Evolutionary conservation across 148 eudicot genomes (phyloP).

Genomic region (Arctostaphylos glauca): DNA sequence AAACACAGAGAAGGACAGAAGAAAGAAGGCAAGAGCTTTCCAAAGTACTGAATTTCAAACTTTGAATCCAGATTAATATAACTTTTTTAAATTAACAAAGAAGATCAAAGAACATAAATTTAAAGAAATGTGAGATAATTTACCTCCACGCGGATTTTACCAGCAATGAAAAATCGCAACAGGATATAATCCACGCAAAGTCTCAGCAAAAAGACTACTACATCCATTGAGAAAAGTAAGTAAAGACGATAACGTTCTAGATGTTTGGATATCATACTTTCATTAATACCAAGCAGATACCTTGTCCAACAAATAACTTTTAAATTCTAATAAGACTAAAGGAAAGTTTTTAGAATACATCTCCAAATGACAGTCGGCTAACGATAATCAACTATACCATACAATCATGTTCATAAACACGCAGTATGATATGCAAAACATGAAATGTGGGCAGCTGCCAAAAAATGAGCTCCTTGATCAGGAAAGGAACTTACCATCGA

Average conservation of each 20-base stretch:
- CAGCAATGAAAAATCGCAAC: constrained; percentile 75
- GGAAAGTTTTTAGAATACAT: neutral
- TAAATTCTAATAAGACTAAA: neutral
- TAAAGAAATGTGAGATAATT: neutral
- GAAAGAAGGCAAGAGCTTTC: neutral
- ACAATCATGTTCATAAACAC: neutral
- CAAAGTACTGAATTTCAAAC: neutral
- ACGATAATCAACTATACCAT: neutral
- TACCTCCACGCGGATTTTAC: constrained; percentile 85
- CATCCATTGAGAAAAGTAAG: constrained; percentile 19
- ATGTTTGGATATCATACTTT: neutral
- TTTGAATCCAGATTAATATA: neutral
- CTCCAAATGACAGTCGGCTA: neutral
- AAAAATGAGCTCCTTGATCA: neutral
- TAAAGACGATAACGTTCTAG: neutral
- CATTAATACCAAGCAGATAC: neutral
- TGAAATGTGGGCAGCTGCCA: neutral
- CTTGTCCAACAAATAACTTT: neutral
- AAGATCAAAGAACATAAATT: neutral
- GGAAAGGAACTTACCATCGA: constrained; percentile 60
- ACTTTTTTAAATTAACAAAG: neutral
- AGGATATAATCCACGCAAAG: constrained; percentile 82
- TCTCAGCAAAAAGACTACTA: constrained; percentile 94
- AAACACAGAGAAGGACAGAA: neutral
- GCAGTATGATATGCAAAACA: neutral